phyloP scores from a whole-genome alignment of 2,329 filamentous ascomycete species.

The Eurotiales sp. region DNA sequence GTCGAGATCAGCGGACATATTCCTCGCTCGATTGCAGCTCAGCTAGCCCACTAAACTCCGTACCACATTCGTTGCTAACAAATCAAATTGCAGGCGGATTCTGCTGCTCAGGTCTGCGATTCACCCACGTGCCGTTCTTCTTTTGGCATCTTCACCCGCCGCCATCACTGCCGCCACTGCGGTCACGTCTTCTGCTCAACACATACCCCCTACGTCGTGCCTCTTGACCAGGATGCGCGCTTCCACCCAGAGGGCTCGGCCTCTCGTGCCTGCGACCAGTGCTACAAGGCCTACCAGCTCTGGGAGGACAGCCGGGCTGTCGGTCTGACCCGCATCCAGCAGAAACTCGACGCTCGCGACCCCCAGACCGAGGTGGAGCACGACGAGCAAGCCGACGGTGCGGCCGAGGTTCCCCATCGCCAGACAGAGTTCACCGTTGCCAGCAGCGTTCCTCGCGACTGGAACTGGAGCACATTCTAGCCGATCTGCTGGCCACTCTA shows the following conservation, averaged over 20 bases:
- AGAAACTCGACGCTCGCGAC: conserved; percentile 28
- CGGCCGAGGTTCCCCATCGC: conserved; percentile 21
- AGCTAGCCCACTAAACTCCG: too few relatives aligned
- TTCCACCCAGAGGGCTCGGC: conserved; percentile 57
- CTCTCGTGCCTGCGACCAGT: conserved; percentile 59
- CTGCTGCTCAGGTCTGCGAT: conserved; percentile 54
- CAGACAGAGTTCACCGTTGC: conserved; percentile 40
- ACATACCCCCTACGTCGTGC: conserved; percentile 55
- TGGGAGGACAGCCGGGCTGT: conserved; percentile 51
- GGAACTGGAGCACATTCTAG: conserved; percentile 63
- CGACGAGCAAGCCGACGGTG: conserved; percentile 17
- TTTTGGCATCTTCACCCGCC: conserved; percentile 60
- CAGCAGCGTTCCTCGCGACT: conserved; percentile 55
- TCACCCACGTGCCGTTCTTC: conserved; percentile 55
- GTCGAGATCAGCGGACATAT: not conserved
- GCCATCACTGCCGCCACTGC: conserved; percentile 65
- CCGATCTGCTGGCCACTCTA: not conserved
- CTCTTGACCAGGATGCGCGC: conserved; percentile 60
- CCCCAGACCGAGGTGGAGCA: conserved; percentile 12
- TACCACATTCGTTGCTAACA: too few relatives aligned
- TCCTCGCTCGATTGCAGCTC: too few relatives aligned
- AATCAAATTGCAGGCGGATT: conserved; percentile 48
- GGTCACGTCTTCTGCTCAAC: conserved; percentile 62
- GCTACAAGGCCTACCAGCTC: conserved; percentile 55
- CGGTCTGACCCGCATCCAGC: conserved; percentile 51